Base-by-base conservation (phyloP, 2,329 filamentous ascomycete species). In the Truncatella angustata region DNA sequence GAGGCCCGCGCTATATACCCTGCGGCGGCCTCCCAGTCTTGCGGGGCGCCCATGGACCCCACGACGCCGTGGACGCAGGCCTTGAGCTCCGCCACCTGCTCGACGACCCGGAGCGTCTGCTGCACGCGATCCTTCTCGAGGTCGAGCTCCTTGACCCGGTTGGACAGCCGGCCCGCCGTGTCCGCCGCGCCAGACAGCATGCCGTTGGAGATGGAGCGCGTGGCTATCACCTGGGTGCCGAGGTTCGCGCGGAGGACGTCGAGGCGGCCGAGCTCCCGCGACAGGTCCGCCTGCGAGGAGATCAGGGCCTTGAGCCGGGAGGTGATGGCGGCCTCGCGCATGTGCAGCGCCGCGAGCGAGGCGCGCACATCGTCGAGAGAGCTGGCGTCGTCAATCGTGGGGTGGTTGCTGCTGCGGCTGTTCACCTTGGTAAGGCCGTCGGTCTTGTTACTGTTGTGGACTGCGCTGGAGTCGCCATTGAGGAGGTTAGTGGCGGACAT, bases 1-100 rank as follows among this genome's bases (percentile, higher is more conserved):
- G 85, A 85, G 5, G 94, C 92, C 40, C 93, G 84, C 57, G 88
- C 84, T 53, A 99, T 80, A 69, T 97, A 97, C 43, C 82, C 88
- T 2, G 94, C 94, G 3, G 94, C 94, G 3, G 91, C 94, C 71
- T 99, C 94, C 94, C 94, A 99, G 73, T 99, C 94, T 70, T 99
- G 94, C 37, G 94, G 91, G 4, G 92, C 93, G 30, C 93, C 94
- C 94, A 99, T 99, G 54, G 90, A 95, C 16, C 92, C 94, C 23
- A 93, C 86, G 10, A 97, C 92, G 39, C 94, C 94, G 54, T 97
- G 84, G 32, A 97, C 90, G 67, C 94, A 99, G 7, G 94, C 90
- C 73, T 97, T 97, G 58, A 99, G 86, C 77, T 99, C 94, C 4
- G 90, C 89, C 12, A 99, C 93, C 73, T 97, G 92, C 70, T 97